Evolutionary conservation across 768 basidiomycete genomes (phyloP).

Genomic region (Baorangia bicolor): DNA sequence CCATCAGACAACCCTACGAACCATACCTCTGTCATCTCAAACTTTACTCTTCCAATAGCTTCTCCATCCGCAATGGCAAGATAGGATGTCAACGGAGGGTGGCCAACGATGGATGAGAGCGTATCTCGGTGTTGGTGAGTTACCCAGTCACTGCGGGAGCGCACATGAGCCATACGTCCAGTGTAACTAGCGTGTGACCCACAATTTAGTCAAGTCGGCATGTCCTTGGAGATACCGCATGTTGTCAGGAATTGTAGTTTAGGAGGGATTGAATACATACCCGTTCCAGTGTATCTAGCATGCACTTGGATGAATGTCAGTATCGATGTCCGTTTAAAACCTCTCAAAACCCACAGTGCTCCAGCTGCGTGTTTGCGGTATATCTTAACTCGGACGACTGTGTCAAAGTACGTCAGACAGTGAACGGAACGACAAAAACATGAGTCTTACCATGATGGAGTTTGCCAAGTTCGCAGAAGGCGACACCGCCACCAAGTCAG

Average conservation of each 20-base stretch:
- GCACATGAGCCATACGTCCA: slow-evolving; percentile 12
- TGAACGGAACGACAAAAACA: not conserved
- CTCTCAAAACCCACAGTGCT: slow-evolving; percentile 68
- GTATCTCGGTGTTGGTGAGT: slow-evolving; percentile 98
- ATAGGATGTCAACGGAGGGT: slow-evolving; percentile 81
- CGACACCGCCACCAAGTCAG: slow-evolving; percentile 9
- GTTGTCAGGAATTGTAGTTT: slow-evolving; percentile 9
- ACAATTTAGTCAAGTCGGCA: slow-evolving; percentile 97
- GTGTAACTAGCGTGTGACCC: slow-evolving; percentile 31
- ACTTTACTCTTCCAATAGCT: slow-evolving; percentile 81
- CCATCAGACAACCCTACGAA: not conserved
- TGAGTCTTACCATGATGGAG: slow-evolving; percentile 21
- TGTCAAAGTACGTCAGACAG: slow-evolving; percentile 2
- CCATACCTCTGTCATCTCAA: slow-evolving; percentile 92
- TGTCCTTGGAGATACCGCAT: slow-evolving; percentile 56
- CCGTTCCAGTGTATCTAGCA: slow-evolving; percentile 94
- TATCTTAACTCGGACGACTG: slow-evolving; percentile 92
- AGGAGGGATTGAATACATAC: slow-evolving; percentile 41
- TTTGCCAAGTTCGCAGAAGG: not conserved
- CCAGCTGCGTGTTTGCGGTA: slow-evolving; percentile 93
- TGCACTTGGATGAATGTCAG: slow-evolving; percentile 59
- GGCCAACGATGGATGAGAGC: slow-evolving; percentile 89
- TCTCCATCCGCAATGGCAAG: slow-evolving; percentile 94
- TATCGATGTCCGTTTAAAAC: not conserved
- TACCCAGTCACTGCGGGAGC: slow-evolving; percentile 79